Evolutionary conservation across 345 rosid species (phyloP).

Genomic region (Turnera subulata): DNA sequence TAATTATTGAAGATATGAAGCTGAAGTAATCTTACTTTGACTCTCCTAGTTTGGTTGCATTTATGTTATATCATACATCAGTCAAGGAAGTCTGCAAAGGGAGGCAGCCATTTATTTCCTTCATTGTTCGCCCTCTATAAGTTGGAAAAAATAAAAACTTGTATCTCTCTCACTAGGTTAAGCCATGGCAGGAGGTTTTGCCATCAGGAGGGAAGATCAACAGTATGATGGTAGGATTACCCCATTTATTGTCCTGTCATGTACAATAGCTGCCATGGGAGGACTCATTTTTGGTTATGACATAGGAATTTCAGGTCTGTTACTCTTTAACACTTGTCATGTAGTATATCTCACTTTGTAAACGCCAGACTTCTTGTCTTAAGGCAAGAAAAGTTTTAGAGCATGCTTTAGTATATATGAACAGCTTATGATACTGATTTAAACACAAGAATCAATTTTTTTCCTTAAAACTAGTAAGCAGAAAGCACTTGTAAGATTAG

Average conservation of each 20-base stretch:
- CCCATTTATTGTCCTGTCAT: constrained; percentile 52
- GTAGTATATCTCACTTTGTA: not conserved
- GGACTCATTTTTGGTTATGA: constrained; percentile 89
- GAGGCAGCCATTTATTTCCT: too few relatives aligned
- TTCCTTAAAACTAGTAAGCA: not conserved
- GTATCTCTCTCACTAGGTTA: not conserved
- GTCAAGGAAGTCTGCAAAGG: constrained; percentile 17
- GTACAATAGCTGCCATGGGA: constrained; percentile 79
- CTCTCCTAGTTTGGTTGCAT: too few relatives aligned
- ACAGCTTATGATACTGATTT: not conserved
- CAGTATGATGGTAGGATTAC: constrained; percentile 53
- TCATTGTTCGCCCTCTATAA: too few relatives aligned
- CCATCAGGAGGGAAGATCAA: constrained; percentile 17
- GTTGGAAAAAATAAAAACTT: not conserved
- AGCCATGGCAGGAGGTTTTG: constrained; percentile 47
- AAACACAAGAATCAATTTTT: not conserved
- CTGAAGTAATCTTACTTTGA: too few relatives aligned
- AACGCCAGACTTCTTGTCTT: not conserved
- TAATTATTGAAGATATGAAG: too few relatives aligned
- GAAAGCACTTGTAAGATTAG: not conserved
- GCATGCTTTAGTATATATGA: too few relatives aligned
- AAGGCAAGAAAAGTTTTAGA: too few relatives aligned
- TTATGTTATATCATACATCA: too few relatives aligned
- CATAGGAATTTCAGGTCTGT: constrained; percentile 72
- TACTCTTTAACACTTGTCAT: not conserved